Base-by-base conservation (phyloP, 1,139 yeast genomes). In the Schwanniomyces etchellsii region DNA sequence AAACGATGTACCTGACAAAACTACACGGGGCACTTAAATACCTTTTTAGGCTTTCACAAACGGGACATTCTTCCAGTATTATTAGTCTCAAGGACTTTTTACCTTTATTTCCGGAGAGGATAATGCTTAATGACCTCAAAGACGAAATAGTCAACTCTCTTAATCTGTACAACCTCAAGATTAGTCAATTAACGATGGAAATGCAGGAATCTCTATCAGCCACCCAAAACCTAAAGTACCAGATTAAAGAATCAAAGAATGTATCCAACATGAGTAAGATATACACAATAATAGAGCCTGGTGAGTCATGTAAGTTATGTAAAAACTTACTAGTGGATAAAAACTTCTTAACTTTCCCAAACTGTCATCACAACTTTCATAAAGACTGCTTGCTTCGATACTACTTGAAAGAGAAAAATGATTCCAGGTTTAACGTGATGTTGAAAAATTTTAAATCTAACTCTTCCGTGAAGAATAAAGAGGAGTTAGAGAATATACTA, bases 331-430 rank as follows among this genome's bases (percentile, higher is more conserved):
- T 91, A 28, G 71, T 86, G 3, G 72, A 79, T 4, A 74, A 89
- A 35, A 80, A 81, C 45, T 89, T 88, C 47, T 69, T 82, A 30
- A 77, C 81, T 7, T 91, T 88, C 49, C 96, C 96, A 0, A 66
- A 62, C 35, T 91, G 98, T 49, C 82, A 76, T 37, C 98, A 91
- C 55, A 77, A 85, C 5, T 83, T 84, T 60, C 98, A 93, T 51
- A 80, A 81, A 34, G 96, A 88, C 47, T 93, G 98, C 56, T 56
- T 88, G 16, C 72, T 83, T 4, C 72, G 76, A 35, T 60, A 60
- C 23, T 71, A 81, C 25, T 52, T 81, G 32, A 64, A 69, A 33
- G 60, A 55, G 56, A 77, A 82, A 7, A 77, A 80, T 22, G 86
- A 86, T 46, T 81, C 80, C 48, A 70, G 76, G 29, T 68, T 81